Percentiles rank a stretch among this genome's conserved stretches.
phyloP scores from a whole-genome alignment of 2,329 filamentous ascomycete species.

The Xenoacremonium recifei region DNA sequence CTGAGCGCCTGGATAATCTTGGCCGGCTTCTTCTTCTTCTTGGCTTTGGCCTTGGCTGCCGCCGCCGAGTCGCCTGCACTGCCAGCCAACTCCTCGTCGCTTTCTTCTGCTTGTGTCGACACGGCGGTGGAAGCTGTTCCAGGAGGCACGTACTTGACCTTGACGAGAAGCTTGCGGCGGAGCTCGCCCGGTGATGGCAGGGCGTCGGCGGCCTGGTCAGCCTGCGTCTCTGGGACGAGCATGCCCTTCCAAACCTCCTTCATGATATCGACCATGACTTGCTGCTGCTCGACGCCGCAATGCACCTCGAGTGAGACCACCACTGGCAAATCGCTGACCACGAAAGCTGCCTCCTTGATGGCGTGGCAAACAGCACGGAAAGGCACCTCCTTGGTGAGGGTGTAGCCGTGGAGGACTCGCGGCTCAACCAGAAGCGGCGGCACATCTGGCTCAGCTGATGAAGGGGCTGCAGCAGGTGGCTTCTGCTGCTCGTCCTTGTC shows the following conservation, averaged over 20 bases:
- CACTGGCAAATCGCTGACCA: slow-evolving; percentile 73
- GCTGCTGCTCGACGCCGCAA: slow-evolving; percentile 75
- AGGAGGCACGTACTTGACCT: slow-evolving; percentile 68
- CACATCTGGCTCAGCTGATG: slow-evolving; percentile 22
- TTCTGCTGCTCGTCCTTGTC: slow-evolving; percentile 13
- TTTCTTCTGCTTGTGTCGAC: slow-evolving; percentile 31
- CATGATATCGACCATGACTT: slow-evolving; percentile 92
- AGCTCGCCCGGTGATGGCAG: slow-evolving; percentile 71
- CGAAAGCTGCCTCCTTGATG: slow-evolving; percentile 77
- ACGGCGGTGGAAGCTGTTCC: slow-evolving; percentile 13
- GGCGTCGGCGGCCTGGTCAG: slow-evolving; percentile 41
- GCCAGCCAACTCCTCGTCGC: slow-evolving; percentile 37
- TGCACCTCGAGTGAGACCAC: slow-evolving; percentile 95
- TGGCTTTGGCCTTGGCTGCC: slow-evolving; percentile 20
- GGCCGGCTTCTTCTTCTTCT: slow-evolving; percentile 57
- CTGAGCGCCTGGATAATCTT: slow-evolving; percentile 74
- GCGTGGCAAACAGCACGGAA: slow-evolving; percentile 84
- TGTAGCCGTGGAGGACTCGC: slow-evolving; percentile 82
- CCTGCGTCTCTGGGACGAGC: slow-evolving; percentile 58
- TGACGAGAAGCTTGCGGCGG: slow-evolving; percentile 76
- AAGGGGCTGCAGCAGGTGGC: slow-evolving; percentile 7
- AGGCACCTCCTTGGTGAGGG: slow-evolving; percentile 81
- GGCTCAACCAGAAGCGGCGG: slow-evolving; percentile 64
- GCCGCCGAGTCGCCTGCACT: slow-evolving; percentile 41
- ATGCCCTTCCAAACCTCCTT: slow-evolving; percentile 74